These are phyloP conservation scores for Hippophae rhamnoides DNA, from an alignment of 306 rosid species.

Conservation along the genomic window DNA sequence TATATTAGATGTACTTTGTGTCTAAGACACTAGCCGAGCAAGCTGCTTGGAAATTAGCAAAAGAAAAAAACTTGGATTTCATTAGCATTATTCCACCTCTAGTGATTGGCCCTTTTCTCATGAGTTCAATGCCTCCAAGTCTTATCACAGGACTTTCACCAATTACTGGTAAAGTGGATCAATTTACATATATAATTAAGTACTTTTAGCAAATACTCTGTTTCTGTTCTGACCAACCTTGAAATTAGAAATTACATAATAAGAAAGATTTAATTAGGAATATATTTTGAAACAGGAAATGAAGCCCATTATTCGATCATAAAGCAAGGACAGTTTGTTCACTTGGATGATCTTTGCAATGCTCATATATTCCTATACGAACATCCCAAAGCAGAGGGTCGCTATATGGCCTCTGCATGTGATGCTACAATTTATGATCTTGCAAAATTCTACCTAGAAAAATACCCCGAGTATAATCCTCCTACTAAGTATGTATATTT, in stretches of 20 bases:
- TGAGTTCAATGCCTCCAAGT: slow-evolving; percentile 63
- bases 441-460: slow-evolving; percentile 40
- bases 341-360: slow-evolving; percentile 60
- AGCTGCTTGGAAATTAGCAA: slow-evolving; percentile 67
- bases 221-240: too few relatives aligned
- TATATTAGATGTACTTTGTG: slow-evolving; percentile 47
- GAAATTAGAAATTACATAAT: background rate
- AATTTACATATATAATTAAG: background rate
- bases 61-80: slow-evolving; percentile 44
- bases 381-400: slow-evolving; percentile 53
- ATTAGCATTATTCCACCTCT: slow-evolving; percentile 54
- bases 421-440: slow-evolving; percentile 54
- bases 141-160: slow-evolving; percentile 58
- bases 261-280: background rate
- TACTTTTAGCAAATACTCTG: background rate
- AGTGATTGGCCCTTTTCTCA: slow-evolving; percentile 58
- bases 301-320: slow-evolving; percentile 47
- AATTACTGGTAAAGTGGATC: slow-evolving; percentile 14
- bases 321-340: slow-evolving; percentile 55
- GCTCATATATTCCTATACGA: slow-evolving; percentile 54
- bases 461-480: slow-evolving; percentile 40
- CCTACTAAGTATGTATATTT: slow-evolving; percentile 46
- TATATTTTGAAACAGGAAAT: slow-evolving; percentile 27
- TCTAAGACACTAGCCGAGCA: slow-evolving; percentile 73
- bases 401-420: slow-evolving; percentile 49